Conservation (phyloP, 2,329 filamentous ascomycete genomes). For the Colletotrichum liaoningense region DNA sequence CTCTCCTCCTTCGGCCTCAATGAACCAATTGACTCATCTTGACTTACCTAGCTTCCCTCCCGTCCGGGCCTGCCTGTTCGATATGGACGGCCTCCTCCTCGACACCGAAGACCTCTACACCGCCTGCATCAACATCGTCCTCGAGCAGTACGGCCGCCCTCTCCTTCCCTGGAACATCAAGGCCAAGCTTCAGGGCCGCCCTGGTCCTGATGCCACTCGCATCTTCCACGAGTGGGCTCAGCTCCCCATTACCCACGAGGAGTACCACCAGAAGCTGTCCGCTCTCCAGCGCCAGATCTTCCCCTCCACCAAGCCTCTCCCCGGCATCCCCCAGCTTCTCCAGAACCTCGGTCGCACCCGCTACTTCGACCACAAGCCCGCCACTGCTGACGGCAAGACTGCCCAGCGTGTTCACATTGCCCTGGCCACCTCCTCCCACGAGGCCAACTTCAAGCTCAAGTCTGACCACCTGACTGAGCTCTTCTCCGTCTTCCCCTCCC, state of each 20-base stretch:
- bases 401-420: constrained; percentile 77
- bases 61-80: constrained; percentile 92
- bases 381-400: constrained; percentile 39
- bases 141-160: constrained; percentile 79
- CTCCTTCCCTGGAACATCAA: constrained; percentile 93
- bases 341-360: constrained; percentile 64
- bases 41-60: constrained; percentile 72
- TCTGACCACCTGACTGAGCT: constrained; percentile 70
- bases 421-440: constrained; percentile 84
- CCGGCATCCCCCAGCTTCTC: constrained; percentile 80
- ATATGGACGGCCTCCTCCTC: constrained; percentile 97
- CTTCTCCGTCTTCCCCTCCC: constrained; percentile 73
- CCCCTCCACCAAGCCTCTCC: constrained; percentile 76
- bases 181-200: constrained; percentile 79
- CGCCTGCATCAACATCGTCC: constrained; percentile 82
- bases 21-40: not conserved
- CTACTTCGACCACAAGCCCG: constrained; percentile 56
- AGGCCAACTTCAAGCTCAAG: constrained; percentile 81
- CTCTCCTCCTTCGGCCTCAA: constrained; percentile 27
- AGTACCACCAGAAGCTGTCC: constrained; percentile 71
- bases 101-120: constrained; percentile 95
- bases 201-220: constrained; percentile 62
- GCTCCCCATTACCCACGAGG: constrained; percentile 78
- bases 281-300: constrained; percentile 79
- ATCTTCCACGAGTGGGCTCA: constrained; percentile 83